Percentiles rank a stretch among this genome's conserved stretches.
phyloP scores from a whole-genome alignment of 2,329 filamentous ascomycete species.

The Aspergillus sp. region DNA sequence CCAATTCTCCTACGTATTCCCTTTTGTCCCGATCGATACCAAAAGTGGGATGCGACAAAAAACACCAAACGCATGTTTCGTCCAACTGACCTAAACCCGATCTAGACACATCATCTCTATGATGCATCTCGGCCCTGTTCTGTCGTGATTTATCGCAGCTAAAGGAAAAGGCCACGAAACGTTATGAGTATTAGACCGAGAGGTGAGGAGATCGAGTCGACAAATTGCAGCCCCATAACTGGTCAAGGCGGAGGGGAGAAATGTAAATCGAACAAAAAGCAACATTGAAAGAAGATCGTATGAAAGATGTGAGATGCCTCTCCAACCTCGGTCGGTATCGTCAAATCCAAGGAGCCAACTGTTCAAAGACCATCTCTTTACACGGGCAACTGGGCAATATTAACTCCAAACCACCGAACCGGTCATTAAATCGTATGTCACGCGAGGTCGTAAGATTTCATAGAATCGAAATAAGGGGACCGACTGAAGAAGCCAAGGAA shows the following conservation, averaged over 20 bases:
- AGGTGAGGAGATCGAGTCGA: neutral
- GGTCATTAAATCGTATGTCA: conserved; percentile 36
- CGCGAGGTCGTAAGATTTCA: conserved; percentile 33
- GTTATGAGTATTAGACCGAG: neutral
- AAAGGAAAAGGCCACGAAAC: neutral
- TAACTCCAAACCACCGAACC: conserved; percentile 37
- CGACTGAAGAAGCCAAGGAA: conserved; percentile 27
- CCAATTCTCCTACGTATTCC: conserved; percentile 9
- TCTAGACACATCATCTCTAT: neutral
- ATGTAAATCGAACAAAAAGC: conserved; percentile 5
- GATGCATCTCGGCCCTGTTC: neutral
- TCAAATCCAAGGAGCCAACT: conserved; percentile 20
- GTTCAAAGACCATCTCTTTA: conserved; percentile 21
- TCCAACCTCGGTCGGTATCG: conserved; percentile 13
- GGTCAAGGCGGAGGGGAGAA: neutral
- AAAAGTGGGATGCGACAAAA: neutral
- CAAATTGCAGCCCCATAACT: neutral
- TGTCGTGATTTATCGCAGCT: neutral
- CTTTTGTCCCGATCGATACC: neutral
- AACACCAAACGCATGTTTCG: neutral
- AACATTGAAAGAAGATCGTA: conserved; percentile 17
- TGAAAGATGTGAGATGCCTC: conserved; percentile 14
- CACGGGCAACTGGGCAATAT: conserved; percentile 27
- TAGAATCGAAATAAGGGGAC: conserved; percentile 33
- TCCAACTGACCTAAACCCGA: neutral